phyloP scores from a whole-genome alignment of 2,329 filamentous ascomycete genomes.

The Penicillium sp. region DNA sequence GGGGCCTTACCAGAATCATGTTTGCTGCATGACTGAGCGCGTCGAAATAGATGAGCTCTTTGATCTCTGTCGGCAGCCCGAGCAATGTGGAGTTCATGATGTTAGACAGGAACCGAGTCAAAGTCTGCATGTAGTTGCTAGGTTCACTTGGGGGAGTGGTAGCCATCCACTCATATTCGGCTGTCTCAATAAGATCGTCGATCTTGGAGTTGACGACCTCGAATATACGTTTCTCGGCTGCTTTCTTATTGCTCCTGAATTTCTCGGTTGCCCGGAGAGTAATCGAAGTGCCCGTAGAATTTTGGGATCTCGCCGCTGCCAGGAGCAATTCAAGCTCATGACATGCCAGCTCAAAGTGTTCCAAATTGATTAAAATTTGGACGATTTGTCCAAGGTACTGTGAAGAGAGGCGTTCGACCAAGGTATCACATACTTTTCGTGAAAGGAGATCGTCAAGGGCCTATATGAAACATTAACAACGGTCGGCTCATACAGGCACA shows the following conservation, averaged over 20 bases:
- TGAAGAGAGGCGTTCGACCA: slow-evolving; percentile 84
- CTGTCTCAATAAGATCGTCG: slow-evolving; percentile 93
- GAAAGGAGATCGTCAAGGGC: slow-evolving; percentile 94
- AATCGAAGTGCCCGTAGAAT: slow-evolving; percentile 76
- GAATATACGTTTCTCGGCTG: slow-evolving; percentile 95
- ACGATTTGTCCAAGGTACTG: slow-evolving; percentile 98
- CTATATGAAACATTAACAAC: slow-evolving; percentile 46
- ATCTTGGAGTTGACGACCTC: slow-evolving; percentile 99
- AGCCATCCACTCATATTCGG: slow-evolving; percentile 89
- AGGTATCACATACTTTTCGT: slow-evolving; percentile 84
- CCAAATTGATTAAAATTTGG: slow-evolving; percentile 95
- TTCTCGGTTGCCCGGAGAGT: slow-evolving; percentile 80
- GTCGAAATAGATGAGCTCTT: slow-evolving; percentile 97
- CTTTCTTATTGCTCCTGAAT: slow-evolving; percentile 90
- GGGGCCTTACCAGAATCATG: slow-evolving; percentile 70
- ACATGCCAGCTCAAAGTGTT: slow-evolving; percentile 95
- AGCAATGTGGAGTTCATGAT: slow-evolving; percentile 96
- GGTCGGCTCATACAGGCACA: slow-evolving; percentile 4
- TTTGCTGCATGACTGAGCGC: slow-evolving; percentile 88
- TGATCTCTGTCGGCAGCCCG: slow-evolving; percentile 92
- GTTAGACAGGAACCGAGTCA: slow-evolving; percentile 89
- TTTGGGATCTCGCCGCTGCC: slow-evolving; percentile 80
- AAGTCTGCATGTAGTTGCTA: slow-evolving; percentile 91
- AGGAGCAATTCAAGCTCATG: slow-evolving; percentile 85
- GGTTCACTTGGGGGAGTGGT: slow-evolving; percentile 70